A percentile compares a stretch with the other conserved stretches of the same genome.
phyloP scores from a whole-genome alignment of 192 early-diverging fungal species.

The Backusella psychrophila region DNA sequence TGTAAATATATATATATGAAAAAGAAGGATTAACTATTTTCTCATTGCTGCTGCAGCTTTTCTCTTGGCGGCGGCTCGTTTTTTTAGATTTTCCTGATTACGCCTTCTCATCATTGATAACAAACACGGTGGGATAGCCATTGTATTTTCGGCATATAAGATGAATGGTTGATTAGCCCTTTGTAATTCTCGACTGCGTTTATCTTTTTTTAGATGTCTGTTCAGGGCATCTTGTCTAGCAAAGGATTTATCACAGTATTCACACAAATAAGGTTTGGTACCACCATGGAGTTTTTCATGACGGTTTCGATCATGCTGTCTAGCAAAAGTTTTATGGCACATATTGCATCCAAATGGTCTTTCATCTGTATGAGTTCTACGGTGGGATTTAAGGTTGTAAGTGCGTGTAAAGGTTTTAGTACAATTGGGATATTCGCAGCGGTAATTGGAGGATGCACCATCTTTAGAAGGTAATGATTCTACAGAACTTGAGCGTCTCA shows the following conservation, averaged over 20 bases:
- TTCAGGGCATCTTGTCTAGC: conserved; percentile 73
- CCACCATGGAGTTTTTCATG: conserved; percentile 77
- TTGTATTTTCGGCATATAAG: background rate
- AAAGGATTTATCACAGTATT: conserved; percentile 67
- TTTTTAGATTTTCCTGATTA: background rate
- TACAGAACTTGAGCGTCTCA: background rate
- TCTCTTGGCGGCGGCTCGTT: background rate
- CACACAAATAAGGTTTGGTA: conserved; percentile 67
- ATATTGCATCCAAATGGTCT: conserved; percentile 58
- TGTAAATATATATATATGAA: background rate
- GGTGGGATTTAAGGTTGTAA: conserved; percentile 71
- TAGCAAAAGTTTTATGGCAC: conserved; percentile 75
- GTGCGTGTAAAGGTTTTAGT: conserved; percentile 60
- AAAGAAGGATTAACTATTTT: background rate
- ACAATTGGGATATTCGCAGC: conserved; percentile 33
- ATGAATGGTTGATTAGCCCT: background rate
- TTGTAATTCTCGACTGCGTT: conserved; percentile 11
- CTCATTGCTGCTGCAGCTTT: background rate
- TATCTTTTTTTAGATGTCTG: conserved; percentile 61
- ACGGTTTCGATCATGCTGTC: conserved; percentile 86
- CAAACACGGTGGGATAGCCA: background rate
- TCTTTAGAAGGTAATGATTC: background rate
- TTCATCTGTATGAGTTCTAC: conserved; percentile 63
- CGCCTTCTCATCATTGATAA: conserved; percentile 1
- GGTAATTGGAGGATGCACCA: background rate